Evolutionary conservation across 163 green algal species (phyloP), one percentile per base, ranked within the genome.

Genomic region (Prototheca cutis): DNA sequence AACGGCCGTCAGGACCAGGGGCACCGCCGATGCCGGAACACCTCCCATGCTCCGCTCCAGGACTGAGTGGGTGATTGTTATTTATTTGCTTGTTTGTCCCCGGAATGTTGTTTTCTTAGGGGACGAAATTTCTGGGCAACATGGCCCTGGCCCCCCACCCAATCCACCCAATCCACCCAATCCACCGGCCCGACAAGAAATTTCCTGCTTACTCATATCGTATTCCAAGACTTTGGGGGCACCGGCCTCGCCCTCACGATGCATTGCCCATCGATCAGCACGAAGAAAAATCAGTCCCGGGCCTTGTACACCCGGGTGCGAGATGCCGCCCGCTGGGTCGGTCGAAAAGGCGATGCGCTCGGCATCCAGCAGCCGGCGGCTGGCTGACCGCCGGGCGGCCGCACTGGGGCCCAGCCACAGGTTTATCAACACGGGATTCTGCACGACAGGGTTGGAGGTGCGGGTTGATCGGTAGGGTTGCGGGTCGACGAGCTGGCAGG

Each of bases 281-380:
- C 24, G 24, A 23, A 61, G 18, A 34, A 59, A 13, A 6, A 65
- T 47, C 5, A 25, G 33, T 1, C 15, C 40, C 0, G 40, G 23
- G n/a, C n/a, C n/a, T n/a, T n/a, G n/a, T n/a, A n/a, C n/a, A n/a
- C n/a, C n/a, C n/a, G n/a, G n/a, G n/a, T n/a, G n/a, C n/a, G n/a
- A n/a, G 40, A 68, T 47, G 13, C 32, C 18, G 40, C 52, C 66
- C 40, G 47, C 23, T 25, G 4, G 24, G n/a, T 57, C 48, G 0
- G 59, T 73, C 3, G 8, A 6, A 28, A 73, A 73, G 29, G 62
- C 39, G 8, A 73, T 19, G 21, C 66, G 67, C 40, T 73, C 66
- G 4, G 66, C 66, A 27, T 73, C 62, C 29, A 73, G 34, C 19
- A 73, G 53, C 31, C 25, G 33, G 21, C 62, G 29, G 18, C 6